phyloP scores from a whole-genome alignment of 768 basidiomycete genomes.

The Cyathus striatus region DNA sequence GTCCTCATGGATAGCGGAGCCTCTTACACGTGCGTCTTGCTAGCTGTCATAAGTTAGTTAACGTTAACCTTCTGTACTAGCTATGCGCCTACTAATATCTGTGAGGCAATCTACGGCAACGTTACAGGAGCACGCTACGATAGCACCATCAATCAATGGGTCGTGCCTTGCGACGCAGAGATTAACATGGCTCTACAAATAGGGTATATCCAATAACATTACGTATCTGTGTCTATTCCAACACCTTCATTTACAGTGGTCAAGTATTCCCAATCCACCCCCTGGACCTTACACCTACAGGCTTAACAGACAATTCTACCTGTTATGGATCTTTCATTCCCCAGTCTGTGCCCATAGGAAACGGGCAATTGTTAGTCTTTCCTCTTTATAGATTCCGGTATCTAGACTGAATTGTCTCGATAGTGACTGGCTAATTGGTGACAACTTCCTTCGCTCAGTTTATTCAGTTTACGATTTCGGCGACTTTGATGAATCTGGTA shows the following conservation, averaged over 20 bases:
- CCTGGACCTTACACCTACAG: slow-evolving; percentile 60
- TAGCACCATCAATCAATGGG: slow-evolving; percentile 52
- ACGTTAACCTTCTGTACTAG: slow-evolving; percentile 25
- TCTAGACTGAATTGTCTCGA: slow-evolving; percentile 4
- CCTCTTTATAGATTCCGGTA: not conserved
- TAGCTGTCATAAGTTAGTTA: not conserved
- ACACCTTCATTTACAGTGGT: slow-evolving; percentile 43
- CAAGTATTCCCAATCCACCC: slow-evolving; percentile 76
- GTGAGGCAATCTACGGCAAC: slow-evolving; percentile 63
- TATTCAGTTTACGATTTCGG: slow-evolving; percentile 86
- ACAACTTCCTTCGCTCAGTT: slow-evolving; percentile 77
- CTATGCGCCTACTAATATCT: slow-evolving; percentile 63
- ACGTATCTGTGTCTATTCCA: too few relatives aligned
- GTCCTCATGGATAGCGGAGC: slow-evolving; percentile 78
- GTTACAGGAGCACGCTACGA: slow-evolving; percentile 62
- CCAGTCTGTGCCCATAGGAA: slow-evolving; percentile 48
- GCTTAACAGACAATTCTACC: slow-evolving; percentile 33
- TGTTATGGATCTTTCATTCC: slow-evolving; percentile 81
- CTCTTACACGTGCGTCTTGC: slow-evolving; percentile 60
- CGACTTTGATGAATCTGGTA: slow-evolving; percentile 59
- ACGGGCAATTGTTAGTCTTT: slow-evolving; percentile 57
- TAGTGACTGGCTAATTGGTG: slow-evolving; percentile 82
- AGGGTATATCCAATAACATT: too few relatives aligned
- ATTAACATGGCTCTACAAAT: slow-evolving; percentile 79
- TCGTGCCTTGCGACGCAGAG: slow-evolving; percentile 68